These are phyloP conservation scores for Xylaria flabelliformis DNA, from an alignment of 495 filamentous ascomycete genomes.

Conservation along the genomic window DNA sequence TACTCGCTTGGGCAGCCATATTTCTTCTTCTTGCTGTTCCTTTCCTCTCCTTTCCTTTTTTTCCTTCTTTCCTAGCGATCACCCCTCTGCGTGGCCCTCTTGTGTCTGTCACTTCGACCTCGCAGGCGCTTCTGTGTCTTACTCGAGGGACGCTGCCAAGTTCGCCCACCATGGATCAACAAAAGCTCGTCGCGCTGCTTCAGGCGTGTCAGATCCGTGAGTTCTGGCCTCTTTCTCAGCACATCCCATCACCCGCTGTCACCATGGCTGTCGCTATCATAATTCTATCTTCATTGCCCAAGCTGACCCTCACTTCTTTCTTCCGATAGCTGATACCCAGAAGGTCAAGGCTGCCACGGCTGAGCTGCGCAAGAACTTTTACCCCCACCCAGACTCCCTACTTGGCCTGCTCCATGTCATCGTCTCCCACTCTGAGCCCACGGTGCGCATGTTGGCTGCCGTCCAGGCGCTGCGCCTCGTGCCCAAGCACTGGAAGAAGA, in stretches of 20 bases:
- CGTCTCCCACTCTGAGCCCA: conserved; percentile 70
- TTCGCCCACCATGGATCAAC: conserved; percentile 67
- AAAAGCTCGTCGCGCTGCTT: conserved; percentile 74
- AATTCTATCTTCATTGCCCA: conserved; percentile 13
- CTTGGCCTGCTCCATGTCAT: conserved; percentile 84
- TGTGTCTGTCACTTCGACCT: conserved; percentile 14
- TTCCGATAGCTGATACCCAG: conserved; percentile 70
- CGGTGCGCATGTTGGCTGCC: conserved; percentile 85
- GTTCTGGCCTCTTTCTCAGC: conserved; percentile 38
- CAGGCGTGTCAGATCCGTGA: conserved; percentile 76
- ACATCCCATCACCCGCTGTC: too few species aligned
- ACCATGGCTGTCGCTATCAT: not conserved
- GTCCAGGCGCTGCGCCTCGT: conserved; percentile 85
- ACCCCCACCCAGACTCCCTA: conserved; percentile 81
- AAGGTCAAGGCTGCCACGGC: conserved; percentile 89
- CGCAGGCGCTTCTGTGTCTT: conserved; percentile 21
- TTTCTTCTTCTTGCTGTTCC: not conserved
- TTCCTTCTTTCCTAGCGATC: not conserved
- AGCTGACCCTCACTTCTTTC: conserved; percentile 24
- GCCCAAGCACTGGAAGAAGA: conserved; percentile 84
- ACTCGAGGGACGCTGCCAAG: conserved; percentile 14
- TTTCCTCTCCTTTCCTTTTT: conserved; percentile 1
- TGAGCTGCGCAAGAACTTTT: conserved; percentile 88
- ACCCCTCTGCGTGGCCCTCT: not conserved
- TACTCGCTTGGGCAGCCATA: conserved; percentile 21